Conservation (phyloP, 1,139 yeast species). For the Lodderomyces parapsilosis region DNA sequence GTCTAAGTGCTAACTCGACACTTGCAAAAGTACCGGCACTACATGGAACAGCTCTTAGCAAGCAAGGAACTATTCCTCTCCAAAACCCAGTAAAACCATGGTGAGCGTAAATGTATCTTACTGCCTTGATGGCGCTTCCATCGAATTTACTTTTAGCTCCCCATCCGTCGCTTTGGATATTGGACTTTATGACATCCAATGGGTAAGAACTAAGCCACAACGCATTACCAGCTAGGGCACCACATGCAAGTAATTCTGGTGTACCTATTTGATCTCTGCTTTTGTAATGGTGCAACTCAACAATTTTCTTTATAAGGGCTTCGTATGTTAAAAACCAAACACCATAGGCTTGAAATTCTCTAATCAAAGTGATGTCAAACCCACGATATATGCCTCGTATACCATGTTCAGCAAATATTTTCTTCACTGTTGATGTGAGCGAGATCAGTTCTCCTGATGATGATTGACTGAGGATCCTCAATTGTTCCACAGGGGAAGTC, state of each 20-base stretch:
- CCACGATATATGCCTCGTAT: slow-evolving; percentile 61
- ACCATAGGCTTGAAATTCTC: slow-evolving; percentile 82
- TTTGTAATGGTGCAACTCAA: slow-evolving; percentile 28
- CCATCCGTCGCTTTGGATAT: slow-evolving; percentile 67
- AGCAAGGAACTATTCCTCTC: slow-evolving; percentile 70
- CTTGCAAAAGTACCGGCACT: slow-evolving; percentile 80
- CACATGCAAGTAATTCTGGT: slow-evolving; percentile 58
- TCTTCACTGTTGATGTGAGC: slow-evolving; percentile 32
- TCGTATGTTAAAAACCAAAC: slow-evolving; percentile 80
- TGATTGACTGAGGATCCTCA: slow-evolving; percentile 69
- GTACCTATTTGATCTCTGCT: slow-evolving; percentile 57
- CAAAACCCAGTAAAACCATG: slow-evolving; percentile 63
- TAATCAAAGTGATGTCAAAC: slow-evolving; percentile 52
- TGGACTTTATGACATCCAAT: slow-evolving; percentile 66
- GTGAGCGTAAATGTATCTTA: slow-evolving; percentile 40
- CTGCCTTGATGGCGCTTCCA: slow-evolving; percentile 48
- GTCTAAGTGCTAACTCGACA: slow-evolving; percentile 64
- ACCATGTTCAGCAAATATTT: slow-evolving; percentile 51
- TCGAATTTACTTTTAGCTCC: slow-evolving; percentile 43
- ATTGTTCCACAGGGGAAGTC: slow-evolving; percentile 74
- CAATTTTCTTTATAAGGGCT: slow-evolving; percentile 48
- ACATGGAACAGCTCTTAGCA: slow-evolving; percentile 70
- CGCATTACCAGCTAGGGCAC: slow-evolving; percentile 73
- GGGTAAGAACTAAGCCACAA: slow-evolving; percentile 75
- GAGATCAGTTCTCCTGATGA: slow-evolving; percentile 47